These are phyloP conservation scores for Pythium aphanidermatum DNA, from an alignment of 352 stramenopile species.

Conservation along the genomic window DNA sequence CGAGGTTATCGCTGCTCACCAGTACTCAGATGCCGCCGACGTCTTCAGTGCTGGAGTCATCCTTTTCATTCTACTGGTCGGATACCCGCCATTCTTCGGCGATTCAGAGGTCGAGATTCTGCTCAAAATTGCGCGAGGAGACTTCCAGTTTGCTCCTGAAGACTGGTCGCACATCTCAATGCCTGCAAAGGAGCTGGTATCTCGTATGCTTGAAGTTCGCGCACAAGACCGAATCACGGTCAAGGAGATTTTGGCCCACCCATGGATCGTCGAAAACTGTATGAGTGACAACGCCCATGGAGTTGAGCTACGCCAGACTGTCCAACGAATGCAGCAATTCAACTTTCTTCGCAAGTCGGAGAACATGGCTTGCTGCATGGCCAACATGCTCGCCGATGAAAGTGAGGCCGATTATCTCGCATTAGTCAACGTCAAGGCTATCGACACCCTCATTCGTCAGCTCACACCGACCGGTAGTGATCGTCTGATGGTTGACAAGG, in stretches of 20 bases:
- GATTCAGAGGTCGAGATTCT: conserved; percentile 73
- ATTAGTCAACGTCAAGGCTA: conserved; percentile 47
- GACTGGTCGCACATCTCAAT: conserved; percentile 58
- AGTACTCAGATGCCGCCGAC: conserved; percentile 61
- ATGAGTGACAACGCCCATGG: conserved; percentile 15
- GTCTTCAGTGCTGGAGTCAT: conserved; percentile 82
- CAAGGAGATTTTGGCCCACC: conserved; percentile 50
- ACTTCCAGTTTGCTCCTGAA: conserved; percentile 60
- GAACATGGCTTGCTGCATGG: conserved; percentile 67
- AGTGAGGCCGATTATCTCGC: conserved; percentile 51
- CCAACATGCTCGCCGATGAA: conserved; percentile 41
- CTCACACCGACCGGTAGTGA: conserved; percentile 41
- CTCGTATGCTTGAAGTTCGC: conserved; percentile 69
- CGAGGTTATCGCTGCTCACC: conserved; percentile 61
- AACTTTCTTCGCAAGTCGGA: conserved; percentile 77
- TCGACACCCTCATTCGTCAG: conserved; percentile 65
- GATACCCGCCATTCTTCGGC: conserved; percentile 69
- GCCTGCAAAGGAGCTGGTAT: conserved; percentile 57
- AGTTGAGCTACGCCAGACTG: conserved; percentile 27
- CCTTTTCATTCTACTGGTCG: conserved; percentile 71
- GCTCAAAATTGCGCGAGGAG: conserved; percentile 66
- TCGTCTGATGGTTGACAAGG: conserved; percentile 37
- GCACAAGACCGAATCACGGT: conserved; percentile 68
- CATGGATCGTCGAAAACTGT: conserved; percentile 47
- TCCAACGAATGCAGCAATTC: conserved; percentile 65